Conservation (phyloP, 2,329 filamentous ascomycete genomes). For the Claviceps sp. region DNA sequence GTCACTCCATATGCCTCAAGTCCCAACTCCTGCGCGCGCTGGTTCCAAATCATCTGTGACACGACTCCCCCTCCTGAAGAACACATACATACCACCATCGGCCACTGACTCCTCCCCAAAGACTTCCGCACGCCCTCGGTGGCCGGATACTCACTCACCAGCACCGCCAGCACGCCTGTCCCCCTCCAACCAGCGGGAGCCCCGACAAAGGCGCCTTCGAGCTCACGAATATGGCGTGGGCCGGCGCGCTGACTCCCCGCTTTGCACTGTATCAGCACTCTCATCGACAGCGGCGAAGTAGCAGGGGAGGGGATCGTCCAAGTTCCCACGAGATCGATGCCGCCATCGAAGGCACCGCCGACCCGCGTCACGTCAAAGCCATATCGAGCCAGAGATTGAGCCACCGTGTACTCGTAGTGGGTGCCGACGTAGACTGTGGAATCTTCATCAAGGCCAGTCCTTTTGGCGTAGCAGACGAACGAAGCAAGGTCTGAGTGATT, state of each 20-base stretch:
- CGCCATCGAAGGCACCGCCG: slow-evolving; percentile 53
- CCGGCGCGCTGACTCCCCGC: slow-evolving; percentile 35
- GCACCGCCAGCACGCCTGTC: slow-evolving; percentile 50
- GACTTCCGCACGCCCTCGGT: slow-evolving; percentile 70
- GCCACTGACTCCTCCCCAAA: slow-evolving; percentile 50
- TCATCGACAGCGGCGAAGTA: slow-evolving; percentile 20
- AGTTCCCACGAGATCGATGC: slow-evolving; percentile 60
- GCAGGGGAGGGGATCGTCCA: slow-evolving; percentile 41
- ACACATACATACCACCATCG: slow-evolving; percentile 58
- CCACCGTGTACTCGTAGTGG: slow-evolving; percentile 61
- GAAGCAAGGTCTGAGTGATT: slow-evolving; percentile 50
- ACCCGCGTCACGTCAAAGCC: slow-evolving; percentile 53
- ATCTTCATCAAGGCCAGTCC: slow-evolving; percentile 36
- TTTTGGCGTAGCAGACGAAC: slow-evolving; percentile 51
- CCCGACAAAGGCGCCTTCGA: slow-evolving; percentile 64
- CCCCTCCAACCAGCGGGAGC: slow-evolving; percentile 63
- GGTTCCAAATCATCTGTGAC: slow-evolving; percentile 62
- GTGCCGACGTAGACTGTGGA: slow-evolving; percentile 58
- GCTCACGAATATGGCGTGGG: slow-evolving; percentile 54
- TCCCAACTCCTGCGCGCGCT: slow-evolving; percentile 45
- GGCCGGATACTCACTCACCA: slow-evolving; percentile 55
- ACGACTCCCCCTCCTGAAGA: slow-evolving; percentile 44
- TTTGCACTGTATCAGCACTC: slow-evolving; percentile 56
- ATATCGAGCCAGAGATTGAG: slow-evolving; percentile 39
- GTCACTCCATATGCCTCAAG: slow-evolving; percentile 45